Percentiles rank a stretch among this genome's conserved stretches.
These are phyloP conservation scores for Trichoderma afroharzianum DNA, from an alignment of 2,329 filamentous ascomycete genomes.

Conservation along the genomic window DNA sequence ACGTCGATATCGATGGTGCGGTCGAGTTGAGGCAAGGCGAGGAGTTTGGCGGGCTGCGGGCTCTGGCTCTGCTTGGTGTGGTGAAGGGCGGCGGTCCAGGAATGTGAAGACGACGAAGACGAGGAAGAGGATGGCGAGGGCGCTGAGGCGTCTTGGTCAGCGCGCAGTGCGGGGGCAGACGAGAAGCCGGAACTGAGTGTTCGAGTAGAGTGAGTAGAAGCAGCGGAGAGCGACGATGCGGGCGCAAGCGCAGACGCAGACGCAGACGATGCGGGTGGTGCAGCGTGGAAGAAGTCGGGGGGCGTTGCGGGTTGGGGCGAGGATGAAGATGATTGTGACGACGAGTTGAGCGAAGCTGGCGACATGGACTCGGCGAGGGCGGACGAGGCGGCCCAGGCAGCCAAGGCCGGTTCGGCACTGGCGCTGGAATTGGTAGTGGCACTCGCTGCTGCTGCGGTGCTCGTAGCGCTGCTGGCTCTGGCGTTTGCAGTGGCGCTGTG, in stretches of 20 bases:
- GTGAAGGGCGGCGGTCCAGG: slow-evolving; percentile 4
- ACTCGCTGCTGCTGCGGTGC: slow-evolving; percentile 17
- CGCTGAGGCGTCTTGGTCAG: slow-evolving; percentile 25
- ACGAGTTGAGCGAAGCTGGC: slow-evolving; percentile 32
- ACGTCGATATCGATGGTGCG: slow-evolving; percentile 23
- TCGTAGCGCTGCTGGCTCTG: slow-evolving; percentile 21
- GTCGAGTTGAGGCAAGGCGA: slow-evolving; percentile 26
- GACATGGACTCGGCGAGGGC: slow-evolving; percentile 28
- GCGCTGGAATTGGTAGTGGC: slow-evolving; percentile 19
- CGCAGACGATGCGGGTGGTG: slow-evolving; percentile 16
- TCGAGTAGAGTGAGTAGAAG: slow-evolving; percentile 17
- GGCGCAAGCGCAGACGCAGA: slow-evolving; percentile 7
- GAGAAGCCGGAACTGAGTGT: slow-evolving; percentile 13
- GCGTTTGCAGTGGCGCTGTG: slow-evolving; percentile 10
- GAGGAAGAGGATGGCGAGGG: slow-evolving; percentile 20
- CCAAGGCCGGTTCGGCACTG: slow-evolving; percentile 17
- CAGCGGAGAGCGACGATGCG: slow-evolving; percentile 11
- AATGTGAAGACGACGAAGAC: not conserved
- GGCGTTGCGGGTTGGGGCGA: slow-evolving; percentile 36
- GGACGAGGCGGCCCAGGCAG: slow-evolving; percentile 19
- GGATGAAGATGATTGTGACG: slow-evolving; percentile 34
- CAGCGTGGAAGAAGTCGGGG: slow-evolving; percentile 26
- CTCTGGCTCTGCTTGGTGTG: not conserved
- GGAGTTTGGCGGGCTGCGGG: slow-evolving; percentile 21
- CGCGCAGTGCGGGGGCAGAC: slow-evolving; percentile 16